These are phyloP conservation scores for Globisporangium paroecandrum DNA, from an alignment of 352 stramenopile genomes.

Conservation along the genomic window DNA sequence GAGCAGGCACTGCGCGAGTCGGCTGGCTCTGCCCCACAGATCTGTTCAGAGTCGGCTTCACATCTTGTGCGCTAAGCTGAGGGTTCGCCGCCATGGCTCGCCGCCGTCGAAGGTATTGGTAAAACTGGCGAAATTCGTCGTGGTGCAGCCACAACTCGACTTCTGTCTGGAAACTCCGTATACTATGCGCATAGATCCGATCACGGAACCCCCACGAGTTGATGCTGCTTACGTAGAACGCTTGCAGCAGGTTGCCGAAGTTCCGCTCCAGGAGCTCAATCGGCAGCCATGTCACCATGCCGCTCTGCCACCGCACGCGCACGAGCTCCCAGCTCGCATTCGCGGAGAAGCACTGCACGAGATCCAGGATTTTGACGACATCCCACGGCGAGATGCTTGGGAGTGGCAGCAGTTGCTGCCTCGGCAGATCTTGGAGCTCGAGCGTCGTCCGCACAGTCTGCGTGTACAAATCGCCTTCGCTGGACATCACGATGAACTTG, in stretches of 20 bases:
- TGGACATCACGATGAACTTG: conserved; percentile 77
- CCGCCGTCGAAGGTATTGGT: conserved; percentile 34
- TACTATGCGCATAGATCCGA: conserved; percentile 38
- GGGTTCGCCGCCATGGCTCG: conserved; percentile 6
- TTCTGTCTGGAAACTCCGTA: conserved; percentile 46
- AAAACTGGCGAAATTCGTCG: conserved; percentile 61
- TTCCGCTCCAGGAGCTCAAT: conserved; percentile 50
- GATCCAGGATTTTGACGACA: conserved; percentile 65
- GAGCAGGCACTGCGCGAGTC: not conserved
- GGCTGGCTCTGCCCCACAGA: not conserved
- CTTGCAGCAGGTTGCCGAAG: conserved; percentile 46
- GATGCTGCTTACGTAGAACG: conserved; percentile 75
- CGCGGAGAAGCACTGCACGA: conserved; percentile 53
- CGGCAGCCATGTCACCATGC: conserved; percentile 63
- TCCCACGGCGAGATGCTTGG: conserved; percentile 47
- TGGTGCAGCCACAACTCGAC: conserved; percentile 76
- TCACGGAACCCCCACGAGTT: conserved; percentile 68
- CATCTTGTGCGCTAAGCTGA: not conserved
- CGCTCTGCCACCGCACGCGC: conserved; percentile 62
- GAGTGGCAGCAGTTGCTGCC: conserved; percentile 47
- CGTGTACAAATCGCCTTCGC: conserved; percentile 59
- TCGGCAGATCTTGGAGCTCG: conserved; percentile 37
- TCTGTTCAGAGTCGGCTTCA: conserved; percentile 4
- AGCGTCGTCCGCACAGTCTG: conserved; percentile 36
- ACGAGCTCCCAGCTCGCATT: conserved; percentile 64